Base-by-base conservation (phyloP, 352 stramenopile species). In the Globisporangium takayamanum region DNA sequence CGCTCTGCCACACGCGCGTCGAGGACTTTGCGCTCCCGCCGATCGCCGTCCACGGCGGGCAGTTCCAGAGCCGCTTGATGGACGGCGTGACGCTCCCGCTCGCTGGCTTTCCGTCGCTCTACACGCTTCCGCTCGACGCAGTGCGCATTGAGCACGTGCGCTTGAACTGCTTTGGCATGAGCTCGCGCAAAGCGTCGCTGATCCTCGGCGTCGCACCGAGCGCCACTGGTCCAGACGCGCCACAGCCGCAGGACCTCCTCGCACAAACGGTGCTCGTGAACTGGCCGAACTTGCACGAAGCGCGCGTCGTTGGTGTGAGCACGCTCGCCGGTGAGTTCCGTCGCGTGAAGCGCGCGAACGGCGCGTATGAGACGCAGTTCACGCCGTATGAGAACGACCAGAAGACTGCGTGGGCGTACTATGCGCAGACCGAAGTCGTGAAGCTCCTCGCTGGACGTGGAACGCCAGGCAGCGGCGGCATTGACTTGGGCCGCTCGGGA, bases 201-300 rank as follows among this genome's bases (percentile, higher is more conserved):
- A 86, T 95, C 45, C 67, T 95, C 7, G 66, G 87, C 41, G 55
- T 94, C 0, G 67, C 72, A 6, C 64, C 73, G 1, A 72, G 66
- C 1, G 44, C 48, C 51, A 49, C 55, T 69, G 33, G 53, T 0
- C 45, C 59, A 10, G 62, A 62, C 2, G 69, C 68, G n/a, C 63
- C 76, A 3, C 2, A 72, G 18, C 63, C 75, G 2, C 61, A 80
- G 14, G 67, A 77, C 15, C 33, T 94, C 1, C 57, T 94, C 11
- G 78, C 81, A 0, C 78, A 70, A 36, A 89, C 72, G 0, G 78
- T 98, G 4, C 92, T 98, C 61, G 92, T 98, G 6, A 99, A 99
- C 75, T 99, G 96, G 91, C 97, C 97, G 3, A 98, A 98, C 70
- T 87, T 99, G 74, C 96, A 99, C 65, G 96, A 99, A 79, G 96